phyloP scores from a whole-genome alignment of 2,329 filamentous ascomycete species.

The Boeremia exigua region DNA sequence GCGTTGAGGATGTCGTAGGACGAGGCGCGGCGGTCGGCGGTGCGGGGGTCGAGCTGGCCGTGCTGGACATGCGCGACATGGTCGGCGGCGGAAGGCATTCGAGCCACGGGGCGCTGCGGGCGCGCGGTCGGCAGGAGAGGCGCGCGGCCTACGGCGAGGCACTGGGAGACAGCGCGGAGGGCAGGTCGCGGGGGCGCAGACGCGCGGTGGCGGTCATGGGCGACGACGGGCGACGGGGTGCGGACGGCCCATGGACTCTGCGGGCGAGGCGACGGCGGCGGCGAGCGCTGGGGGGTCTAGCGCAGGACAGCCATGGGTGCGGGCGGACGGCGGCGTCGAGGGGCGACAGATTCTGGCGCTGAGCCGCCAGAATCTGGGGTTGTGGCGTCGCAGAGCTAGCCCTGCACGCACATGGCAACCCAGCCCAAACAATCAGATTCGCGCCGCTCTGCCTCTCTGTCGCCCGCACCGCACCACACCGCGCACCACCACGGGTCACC shows the following conservation, averaged over 20 bases:
- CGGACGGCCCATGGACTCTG: conserved; percentile 2
- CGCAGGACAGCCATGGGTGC: conserved; percentile 4
- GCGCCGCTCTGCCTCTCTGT: too few relatives aligned
- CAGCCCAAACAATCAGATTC: too few relatives aligned
- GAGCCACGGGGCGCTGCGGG: conserved; percentile 21
- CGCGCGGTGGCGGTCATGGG: conserved; percentile 14
- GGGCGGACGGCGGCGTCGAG: not conserved
- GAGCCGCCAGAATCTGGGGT: conserved; percentile 21
- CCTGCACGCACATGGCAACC: too few relatives aligned
- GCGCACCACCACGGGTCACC: conserved; percentile 11
- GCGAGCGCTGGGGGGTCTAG: not conserved
- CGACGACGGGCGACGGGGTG: not conserved
- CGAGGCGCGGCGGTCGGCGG: conserved; percentile 48
- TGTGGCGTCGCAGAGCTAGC: not conserved
- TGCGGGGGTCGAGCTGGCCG: conserved; percentile 24
- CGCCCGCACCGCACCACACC: too few relatives aligned
- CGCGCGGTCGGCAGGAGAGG: not conserved
- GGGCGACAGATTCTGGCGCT: too few relatives aligned
- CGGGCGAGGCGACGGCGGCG: not conserved
- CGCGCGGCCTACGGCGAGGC: conserved; percentile 1
- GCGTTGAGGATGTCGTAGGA: conserved; percentile 47
- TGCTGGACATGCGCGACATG: conserved; percentile 26
- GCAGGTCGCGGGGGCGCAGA: conserved; percentile 20
- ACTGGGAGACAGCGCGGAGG: conserved; percentile 5
- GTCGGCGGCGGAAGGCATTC: conserved; percentile 48